phyloP scores from a whole-genome alignment of 2,329 filamentous ascomycete genomes.

The Phialophora tarda region DNA sequence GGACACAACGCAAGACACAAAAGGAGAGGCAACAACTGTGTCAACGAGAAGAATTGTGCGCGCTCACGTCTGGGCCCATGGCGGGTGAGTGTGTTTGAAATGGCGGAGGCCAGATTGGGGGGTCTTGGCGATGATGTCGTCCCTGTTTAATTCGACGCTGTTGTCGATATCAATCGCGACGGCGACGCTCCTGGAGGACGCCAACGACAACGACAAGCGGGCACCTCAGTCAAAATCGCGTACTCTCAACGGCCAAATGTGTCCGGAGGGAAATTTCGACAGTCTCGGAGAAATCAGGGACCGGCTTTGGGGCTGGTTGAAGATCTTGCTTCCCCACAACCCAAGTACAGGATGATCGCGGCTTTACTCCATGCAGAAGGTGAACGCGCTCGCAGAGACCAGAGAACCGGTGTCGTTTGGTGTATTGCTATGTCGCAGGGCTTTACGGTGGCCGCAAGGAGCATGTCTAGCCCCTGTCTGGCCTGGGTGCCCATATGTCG shows the following conservation, averaged over 20 bases:
- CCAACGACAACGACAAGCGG: neutral
- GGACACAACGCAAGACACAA: slow-evolving; percentile 1
- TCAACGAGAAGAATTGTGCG: slow-evolving; percentile 21
- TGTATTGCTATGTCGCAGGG: neutral
- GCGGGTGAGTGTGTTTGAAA: neutral
- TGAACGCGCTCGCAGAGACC: neutral
- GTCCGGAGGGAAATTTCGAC: neutral
- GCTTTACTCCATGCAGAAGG: slow-evolving; percentile 14
- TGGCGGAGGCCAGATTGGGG: neutral
- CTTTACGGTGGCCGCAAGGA: neutral
- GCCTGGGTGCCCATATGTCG: neutral
- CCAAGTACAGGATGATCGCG: neutral
- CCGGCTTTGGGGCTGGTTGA: slow-evolving; percentile 1
- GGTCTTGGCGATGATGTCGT: slow-evolving; percentile 7
- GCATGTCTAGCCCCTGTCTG: neutral
- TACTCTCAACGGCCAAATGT: slow-evolving; percentile 2
- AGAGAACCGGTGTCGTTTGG: neutral
- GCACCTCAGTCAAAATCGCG: neutral
- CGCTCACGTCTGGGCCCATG: slow-evolving; percentile 28
- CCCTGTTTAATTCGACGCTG: neutral
- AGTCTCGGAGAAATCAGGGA: slow-evolving; percentile 34
- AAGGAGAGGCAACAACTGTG: neutral
- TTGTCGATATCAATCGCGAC: neutral
- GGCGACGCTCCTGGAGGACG: neutral
- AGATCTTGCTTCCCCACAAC: slow-evolving; percentile 22